phyloP scores from a whole-genome alignment of 352 stramenopile species.

The Pythium myriotylum region DNA sequence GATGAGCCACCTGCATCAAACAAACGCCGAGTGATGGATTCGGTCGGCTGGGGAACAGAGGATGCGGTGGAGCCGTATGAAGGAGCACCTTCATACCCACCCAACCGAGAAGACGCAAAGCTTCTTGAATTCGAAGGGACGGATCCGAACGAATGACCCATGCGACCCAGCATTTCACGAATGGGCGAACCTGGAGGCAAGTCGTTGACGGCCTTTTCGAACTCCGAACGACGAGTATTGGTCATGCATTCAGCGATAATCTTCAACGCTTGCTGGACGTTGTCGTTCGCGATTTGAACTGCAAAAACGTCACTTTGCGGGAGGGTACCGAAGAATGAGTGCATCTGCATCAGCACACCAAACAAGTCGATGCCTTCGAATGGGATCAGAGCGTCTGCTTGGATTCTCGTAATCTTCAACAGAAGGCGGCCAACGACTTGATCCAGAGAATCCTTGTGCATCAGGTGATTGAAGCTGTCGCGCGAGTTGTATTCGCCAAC shows the following conservation, averaged over 20 bases:
- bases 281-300: slow-evolving; percentile 73
- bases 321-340: slow-evolving; percentile 83
- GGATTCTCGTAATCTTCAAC: slow-evolving; percentile 58
- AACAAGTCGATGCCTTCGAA: slow-evolving; percentile 85
- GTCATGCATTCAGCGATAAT: slow-evolving; percentile 69
- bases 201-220: slow-evolving; percentile 66
- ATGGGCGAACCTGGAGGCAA: slow-evolving; percentile 21
- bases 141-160: slow-evolving; percentile 34
- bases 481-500: slow-evolving; percentile 80
- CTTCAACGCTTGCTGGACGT: slow-evolving; percentile 69
- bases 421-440: slow-evolving; percentile 76
- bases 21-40: slow-evolving; percentile 53
- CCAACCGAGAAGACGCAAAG: slow-evolving; percentile 24
- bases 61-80: slow-evolving; percentile 10
- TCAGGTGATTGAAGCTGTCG: slow-evolving; percentile 67
- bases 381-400: slow-evolving; percentile 60
- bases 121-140: slow-evolving; percentile 20
- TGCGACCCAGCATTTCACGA: slow-evolving; percentile 40
- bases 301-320: slow-evolving; percentile 64
- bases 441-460: slow-evolving; percentile 78
- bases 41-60: background rate
- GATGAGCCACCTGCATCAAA: slow-evolving; percentile 41
- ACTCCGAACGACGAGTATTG: slow-evolving; percentile 48
- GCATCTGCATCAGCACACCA: slow-evolving; percentile 85
- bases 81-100: slow-evolving; percentile 22